Evolutionary conservation across 1,284 basidiomycete species (phyloP), one percentile per base, ranked within the genome.

Genomic region (Pseudomicrostroma phylloplanum): DNA sequence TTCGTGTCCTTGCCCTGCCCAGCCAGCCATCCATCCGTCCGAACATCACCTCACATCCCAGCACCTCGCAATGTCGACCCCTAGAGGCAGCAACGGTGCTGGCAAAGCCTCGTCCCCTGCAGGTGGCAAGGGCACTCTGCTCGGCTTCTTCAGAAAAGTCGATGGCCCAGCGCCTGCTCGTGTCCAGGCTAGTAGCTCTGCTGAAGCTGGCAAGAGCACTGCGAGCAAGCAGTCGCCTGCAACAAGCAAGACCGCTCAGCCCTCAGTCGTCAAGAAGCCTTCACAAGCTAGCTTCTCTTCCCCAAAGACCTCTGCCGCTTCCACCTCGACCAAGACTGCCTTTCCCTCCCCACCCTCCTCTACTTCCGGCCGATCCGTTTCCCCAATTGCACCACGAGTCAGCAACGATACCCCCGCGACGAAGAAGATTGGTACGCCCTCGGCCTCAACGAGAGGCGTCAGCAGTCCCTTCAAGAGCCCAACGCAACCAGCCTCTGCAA

Each of bases 111-210:
- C 30, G 3, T 36, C 30, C 30, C 30, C 30, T 36, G 30, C 30
- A 36, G 43, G 43, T 25, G 51, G 17, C 17, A 17, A 54, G 25
- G 17, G 17, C 51, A 54, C 51, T 15, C 51, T 54, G 17, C 21
- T 54, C 13, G 25, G 51, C 21, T 54, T 54, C 51, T 54, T 54
- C 51, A 54, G 26, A 19, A 54, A 54, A 25, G 51, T 54, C 51
- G 51, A 54, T 54, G 51, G 51, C 51, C n/a, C n/a, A 48, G 46
- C 46, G 12, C 46, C 46, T 48, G n/a, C 46, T 12, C 46, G 46
- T 4, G 46, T 3, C 46, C 46, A n/a, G 17, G 46, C 46, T 23
- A n/a, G n/a, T 48, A 48, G n/a, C 23, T 4, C 46, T 4, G n/a
- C 46, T 23, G 23, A 23, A 4, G 46, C 46, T 23, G 46, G n/a